These are phyloP conservation scores for Populus davidiana DNA, from an alignment of 345 rosid genomes.

Conservation along the genomic window DNA sequence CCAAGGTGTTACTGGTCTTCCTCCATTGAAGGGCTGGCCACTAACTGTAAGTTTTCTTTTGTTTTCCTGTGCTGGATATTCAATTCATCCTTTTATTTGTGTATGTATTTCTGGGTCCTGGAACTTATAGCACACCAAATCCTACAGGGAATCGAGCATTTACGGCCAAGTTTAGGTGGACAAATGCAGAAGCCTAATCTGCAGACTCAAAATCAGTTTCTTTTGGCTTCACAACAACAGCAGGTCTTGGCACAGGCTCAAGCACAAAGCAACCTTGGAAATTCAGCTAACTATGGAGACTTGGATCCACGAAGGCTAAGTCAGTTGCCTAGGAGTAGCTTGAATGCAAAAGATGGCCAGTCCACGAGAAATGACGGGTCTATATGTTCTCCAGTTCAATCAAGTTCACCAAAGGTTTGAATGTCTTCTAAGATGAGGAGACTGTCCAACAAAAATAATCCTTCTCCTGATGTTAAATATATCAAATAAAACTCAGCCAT, in stretches of 20 bases:
- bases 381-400: slow-evolving; percentile 48
- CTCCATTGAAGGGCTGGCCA: slow-evolving; percentile 77
- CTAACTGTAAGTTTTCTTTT: slow-evolving; percentile 45
- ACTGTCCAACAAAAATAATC: not conserved
- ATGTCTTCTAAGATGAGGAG: not conserved
- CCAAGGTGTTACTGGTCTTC: slow-evolving; percentile 55
- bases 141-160: slow-evolving; percentile 51
- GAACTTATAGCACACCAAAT: slow-evolving; percentile 3
- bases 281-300: slow-evolving; percentile 41
- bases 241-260: slow-evolving; percentile 56
- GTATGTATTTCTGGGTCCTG: not conserved
- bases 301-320: slow-evolving; percentile 48
- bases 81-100: not conserved
- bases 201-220: slow-evolving; percentile 48
- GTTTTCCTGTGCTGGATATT: not conserved
- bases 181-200: slow-evolving; percentile 53
- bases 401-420: slow-evolving; percentile 60
- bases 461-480: too few species aligned
- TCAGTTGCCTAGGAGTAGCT: slow-evolving; percentile 45
- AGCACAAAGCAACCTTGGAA: slow-evolving; percentile 46
- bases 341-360: slow-evolving; percentile 54
- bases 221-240: slow-evolving; percentile 51
- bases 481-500: too few species aligned
- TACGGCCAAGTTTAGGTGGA: slow-evolving; percentile 44
- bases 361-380: slow-evolving; percentile 53